phyloP scores from a whole-genome alignment of 2,329 filamentous ascomycete genomes.

The Penicillium janthinellum region DNA sequence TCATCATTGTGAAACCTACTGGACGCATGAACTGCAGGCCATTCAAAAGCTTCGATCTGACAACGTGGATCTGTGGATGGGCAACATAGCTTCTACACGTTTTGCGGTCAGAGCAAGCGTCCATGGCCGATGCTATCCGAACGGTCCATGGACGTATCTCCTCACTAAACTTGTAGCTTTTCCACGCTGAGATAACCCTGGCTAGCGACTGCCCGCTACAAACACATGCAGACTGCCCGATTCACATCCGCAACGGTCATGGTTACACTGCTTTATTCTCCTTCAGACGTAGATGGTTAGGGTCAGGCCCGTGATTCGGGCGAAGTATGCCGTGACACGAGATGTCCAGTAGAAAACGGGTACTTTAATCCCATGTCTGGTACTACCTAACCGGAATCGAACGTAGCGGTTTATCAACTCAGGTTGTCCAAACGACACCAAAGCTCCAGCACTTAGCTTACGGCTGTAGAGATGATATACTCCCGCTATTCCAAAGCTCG shows the following conservation, averaged over 20 bases:
- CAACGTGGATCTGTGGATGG: not conserved
- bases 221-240: not conserved
- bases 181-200: not conserved
- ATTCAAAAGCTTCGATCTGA: not conserved
- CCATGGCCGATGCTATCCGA: not conserved
- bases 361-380: not conserved
- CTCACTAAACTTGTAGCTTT: not conserved
- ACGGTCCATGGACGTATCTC: not conserved
- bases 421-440: not conserved
- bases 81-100: not conserved
- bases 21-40: conserved; percentile 9
- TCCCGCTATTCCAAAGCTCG: not conserved
- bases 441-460: not conserved
- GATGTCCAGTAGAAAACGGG: not conserved
- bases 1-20: conserved; percentile 20
- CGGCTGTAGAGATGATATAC: not conserved
- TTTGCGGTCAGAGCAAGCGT: not conserved
- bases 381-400: not conserved
- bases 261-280: not conserved
- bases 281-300: not conserved
- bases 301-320: not conserved
- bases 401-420: not conserved
- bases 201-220: not conserved
- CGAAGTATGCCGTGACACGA: not conserved
- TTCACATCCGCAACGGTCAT: not conserved